Conservation (phyloP, 257 asterid genomes). For the Misopates orontium region DNA sequence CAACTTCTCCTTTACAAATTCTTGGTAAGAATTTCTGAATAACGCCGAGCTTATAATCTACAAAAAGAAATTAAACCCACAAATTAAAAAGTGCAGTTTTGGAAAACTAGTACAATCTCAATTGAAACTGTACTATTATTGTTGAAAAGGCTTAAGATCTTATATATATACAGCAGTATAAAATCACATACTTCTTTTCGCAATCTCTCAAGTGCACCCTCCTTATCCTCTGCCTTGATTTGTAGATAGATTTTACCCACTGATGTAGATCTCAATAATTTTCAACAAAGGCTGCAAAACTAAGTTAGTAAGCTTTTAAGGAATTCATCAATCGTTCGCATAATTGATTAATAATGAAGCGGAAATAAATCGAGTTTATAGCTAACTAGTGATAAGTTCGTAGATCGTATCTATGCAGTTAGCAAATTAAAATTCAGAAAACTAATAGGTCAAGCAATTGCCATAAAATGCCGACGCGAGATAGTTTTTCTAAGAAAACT, state of each 20-base stretch:
- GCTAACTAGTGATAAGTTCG: no score
- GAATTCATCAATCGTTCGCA: no score
- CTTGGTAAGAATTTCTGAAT: constrained; percentile 31
- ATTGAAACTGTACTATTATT: not conserved
- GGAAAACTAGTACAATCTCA: not conserved
- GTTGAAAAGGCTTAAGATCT: not conserved
- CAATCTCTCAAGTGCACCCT: constrained; percentile 32
- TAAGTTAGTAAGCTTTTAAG: no score
- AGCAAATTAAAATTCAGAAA: no score
- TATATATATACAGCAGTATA: not conserved
- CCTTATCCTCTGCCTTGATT: constrained; percentile 37
- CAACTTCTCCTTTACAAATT: constrained; percentile 30
- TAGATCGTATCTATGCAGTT: no score
- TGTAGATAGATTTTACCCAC: constrained; percentile 34
- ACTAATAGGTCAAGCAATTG: no score
- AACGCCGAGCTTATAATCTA: constrained; percentile 36
- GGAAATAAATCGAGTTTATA: no score
- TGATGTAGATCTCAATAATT: constrained; percentile 41
- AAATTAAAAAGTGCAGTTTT: no score
- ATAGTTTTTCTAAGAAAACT: no score
- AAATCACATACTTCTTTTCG: constrained; percentile 28
- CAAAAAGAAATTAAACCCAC: not conserved
- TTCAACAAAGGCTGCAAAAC: constrained; percentile 38
- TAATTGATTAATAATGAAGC: no score
- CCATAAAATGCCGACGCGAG: not conserved